A percentile compares a stretch with the other conserved stretches of the same genome.
Conservation (phyloP, 192 early-diverging fungal species). For the Podochytrium sp. region DNA sequence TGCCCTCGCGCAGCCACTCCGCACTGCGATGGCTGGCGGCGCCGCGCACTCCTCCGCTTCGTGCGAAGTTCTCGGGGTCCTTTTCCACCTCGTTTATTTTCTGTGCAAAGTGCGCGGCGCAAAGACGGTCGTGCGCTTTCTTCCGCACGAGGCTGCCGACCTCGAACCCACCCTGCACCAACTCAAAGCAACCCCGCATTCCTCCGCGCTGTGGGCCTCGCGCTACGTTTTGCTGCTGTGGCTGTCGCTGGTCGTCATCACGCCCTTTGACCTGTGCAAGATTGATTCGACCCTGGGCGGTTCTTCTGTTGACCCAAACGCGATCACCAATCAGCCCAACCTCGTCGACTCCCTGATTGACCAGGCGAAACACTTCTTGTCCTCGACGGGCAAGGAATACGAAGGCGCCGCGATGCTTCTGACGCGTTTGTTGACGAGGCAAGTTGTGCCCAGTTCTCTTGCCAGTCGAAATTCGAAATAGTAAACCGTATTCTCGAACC, state of each 20-base stretch:
- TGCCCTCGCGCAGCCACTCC: conserved; percentile 54
- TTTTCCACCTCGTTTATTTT: conserved; percentile 69
- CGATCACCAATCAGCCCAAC: neutral
- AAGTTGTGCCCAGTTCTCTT: conserved; percentile 46
- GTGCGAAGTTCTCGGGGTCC: no score
- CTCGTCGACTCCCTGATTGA: conserved; percentile 74
- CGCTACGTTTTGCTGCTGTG: conserved; percentile 86
- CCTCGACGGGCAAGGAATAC: conserved; percentile 80
- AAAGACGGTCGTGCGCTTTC: conserved; percentile 92
- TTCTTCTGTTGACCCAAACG: conserved; percentile 48
- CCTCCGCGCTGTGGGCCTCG: conserved; percentile 67
- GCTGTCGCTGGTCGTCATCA: conserved; percentile 93
- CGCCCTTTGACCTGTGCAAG: conserved; percentile 90
- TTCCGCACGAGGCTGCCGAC: conserved; percentile 86
- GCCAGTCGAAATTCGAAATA: conserved; percentile 40
- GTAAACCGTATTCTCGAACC: neutral
- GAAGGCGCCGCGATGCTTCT: conserved; percentile 85
- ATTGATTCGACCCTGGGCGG: conserved; percentile 73
- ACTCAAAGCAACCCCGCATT: conserved; percentile 51
- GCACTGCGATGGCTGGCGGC: conserved; percentile 7
- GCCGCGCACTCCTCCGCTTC: conserved; percentile 8
- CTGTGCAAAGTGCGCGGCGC: conserved; percentile 87
- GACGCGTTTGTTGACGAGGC: conserved; percentile 80
- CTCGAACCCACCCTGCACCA: conserved; percentile 80
- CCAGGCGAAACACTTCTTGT: conserved; percentile 68